phyloP scores from a whole-genome alignment of 805 yeast genomes.

The Candida berthetii region DNA sequence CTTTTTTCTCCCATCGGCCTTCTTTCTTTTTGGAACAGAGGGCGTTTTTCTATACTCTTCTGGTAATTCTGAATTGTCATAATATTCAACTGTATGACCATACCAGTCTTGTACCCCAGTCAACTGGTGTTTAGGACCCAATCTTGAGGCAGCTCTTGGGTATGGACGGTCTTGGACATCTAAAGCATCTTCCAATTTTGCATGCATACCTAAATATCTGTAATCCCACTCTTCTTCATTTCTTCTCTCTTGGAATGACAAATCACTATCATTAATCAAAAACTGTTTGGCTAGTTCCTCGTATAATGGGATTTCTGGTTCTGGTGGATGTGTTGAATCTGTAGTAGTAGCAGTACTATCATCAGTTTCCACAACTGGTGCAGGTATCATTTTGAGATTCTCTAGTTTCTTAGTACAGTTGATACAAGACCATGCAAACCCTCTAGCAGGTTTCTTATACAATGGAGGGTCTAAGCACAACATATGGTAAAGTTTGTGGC shows the following conservation, averaged over 20 bases:
- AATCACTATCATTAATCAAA: slow-evolving; percentile 35
- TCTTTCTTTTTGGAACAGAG: slow-evolving; percentile 16
- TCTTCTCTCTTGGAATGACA: slow-evolving; percentile 41
- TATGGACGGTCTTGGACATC: slow-evolving; percentile 74
- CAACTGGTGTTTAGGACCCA: slow-evolving; percentile 72
- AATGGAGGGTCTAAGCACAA: slow-evolving; percentile 84
- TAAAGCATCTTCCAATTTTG: slow-evolving; percentile 68
- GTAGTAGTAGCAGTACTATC: background rate
- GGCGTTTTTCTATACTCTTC: slow-evolving; percentile 13
- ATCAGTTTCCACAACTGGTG: background rate
- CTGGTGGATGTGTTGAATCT: background rate
- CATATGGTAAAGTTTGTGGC: slow-evolving; percentile 69
- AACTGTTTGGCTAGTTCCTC: slow-evolving; percentile 53
- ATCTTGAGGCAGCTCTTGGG: slow-evolving; percentile 72
- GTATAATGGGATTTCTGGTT: slow-evolving; percentile 36
- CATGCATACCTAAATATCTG: slow-evolving; percentile 72
- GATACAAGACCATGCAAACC: slow-evolving; percentile 90
- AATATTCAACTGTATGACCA: slow-evolving; percentile 61
- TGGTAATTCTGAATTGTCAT: slow-evolving; percentile 30
- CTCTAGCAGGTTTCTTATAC: slow-evolving; percentile 71
- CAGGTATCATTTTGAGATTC: slow-evolving; percentile 9
- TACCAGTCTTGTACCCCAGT: slow-evolving; percentile 60
- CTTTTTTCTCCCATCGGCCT: slow-evolving; percentile 16
- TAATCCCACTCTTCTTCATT: slow-evolving; percentile 74
- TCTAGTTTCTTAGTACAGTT: slow-evolving; percentile 51